These are phyloP conservation scores for Fusarium ramigenum DNA, from an alignment of 2,329 filamentous ascomycete genomes.

Conservation along the genomic window DNA sequence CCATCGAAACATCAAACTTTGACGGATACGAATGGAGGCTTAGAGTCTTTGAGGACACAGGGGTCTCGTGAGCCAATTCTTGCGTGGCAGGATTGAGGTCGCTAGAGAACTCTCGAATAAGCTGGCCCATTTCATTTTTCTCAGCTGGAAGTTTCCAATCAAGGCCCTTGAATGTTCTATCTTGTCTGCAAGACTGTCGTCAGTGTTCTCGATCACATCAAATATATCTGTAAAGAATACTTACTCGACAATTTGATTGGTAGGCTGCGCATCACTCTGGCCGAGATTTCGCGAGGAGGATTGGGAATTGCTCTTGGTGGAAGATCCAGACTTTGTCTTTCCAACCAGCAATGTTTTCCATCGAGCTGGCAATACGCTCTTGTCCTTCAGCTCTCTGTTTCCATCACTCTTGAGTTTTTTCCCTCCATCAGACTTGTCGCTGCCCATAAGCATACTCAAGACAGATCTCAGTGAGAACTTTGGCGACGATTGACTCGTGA, in stretches of 20 bases:
- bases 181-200: neutral
- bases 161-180: slow-evolving; percentile 1
- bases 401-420: neutral
- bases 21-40: slow-evolving; percentile 13
- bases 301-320: slow-evolving; percentile 1
- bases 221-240: neutral
- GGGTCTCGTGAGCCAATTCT: neutral
- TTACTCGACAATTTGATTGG: neutral
- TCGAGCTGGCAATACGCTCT: neutral
- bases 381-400: neutral
- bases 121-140: neutral
- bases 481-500: neutral
- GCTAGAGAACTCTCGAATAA: neutral
- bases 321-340: neutral
- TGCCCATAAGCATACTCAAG: neutral
- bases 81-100: neutral
- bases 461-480: neutral
- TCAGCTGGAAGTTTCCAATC: slow-evolving; percentile 10
- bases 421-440: neutral
- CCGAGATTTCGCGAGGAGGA: neutral
- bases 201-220: neutral
- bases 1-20: slow-evolving; percentile 46
- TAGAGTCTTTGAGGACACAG: neutral
- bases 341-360: neutral
- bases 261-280: neutral